These are phyloP conservation scores for Solanum neorickii DNA, from an alignment of 257 asterid species.

Conservation along the genomic window DNA sequence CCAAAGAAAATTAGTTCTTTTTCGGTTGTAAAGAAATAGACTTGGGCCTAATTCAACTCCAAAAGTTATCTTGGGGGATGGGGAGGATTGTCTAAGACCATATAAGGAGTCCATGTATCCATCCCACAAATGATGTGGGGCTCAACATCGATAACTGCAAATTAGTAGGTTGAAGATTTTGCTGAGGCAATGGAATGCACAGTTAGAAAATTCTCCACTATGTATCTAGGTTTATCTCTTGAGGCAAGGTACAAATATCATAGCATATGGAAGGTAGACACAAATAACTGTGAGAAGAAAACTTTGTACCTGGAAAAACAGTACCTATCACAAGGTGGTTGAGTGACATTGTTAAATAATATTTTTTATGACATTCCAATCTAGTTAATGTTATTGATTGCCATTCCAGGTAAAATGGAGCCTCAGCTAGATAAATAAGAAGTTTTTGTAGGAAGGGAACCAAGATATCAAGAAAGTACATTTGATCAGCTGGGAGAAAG, in stretches of 20 bases:
- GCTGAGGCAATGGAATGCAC: background rate
- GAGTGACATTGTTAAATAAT: background rate
- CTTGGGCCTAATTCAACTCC: background rate
- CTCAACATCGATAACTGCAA: background rate
- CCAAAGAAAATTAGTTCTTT: background rate
- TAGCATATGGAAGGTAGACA: background rate
- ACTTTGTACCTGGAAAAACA: background rate
- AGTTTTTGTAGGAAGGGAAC: background rate
- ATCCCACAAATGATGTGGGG: background rate
- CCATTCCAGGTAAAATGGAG: background rate
- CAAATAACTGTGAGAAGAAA: background rate
- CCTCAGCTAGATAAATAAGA: background rate
- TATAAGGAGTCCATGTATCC: background rate
- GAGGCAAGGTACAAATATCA: background rate
- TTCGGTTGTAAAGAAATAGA: background rate
- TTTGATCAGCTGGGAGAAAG: background rate
- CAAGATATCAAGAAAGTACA: background rate
- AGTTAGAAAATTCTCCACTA: background rate
- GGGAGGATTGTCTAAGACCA: background rate
- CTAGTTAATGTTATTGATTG: background rate
- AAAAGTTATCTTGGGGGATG: background rate
- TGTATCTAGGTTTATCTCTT: background rate
- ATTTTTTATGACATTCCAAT: background rate
- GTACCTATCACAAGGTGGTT: background rate
- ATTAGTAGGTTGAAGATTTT: background rate